Evolutionary conservation across 192 early-diverging fungal species (phyloP).

Genomic region (Umbelopsis ramanniana): DNA sequence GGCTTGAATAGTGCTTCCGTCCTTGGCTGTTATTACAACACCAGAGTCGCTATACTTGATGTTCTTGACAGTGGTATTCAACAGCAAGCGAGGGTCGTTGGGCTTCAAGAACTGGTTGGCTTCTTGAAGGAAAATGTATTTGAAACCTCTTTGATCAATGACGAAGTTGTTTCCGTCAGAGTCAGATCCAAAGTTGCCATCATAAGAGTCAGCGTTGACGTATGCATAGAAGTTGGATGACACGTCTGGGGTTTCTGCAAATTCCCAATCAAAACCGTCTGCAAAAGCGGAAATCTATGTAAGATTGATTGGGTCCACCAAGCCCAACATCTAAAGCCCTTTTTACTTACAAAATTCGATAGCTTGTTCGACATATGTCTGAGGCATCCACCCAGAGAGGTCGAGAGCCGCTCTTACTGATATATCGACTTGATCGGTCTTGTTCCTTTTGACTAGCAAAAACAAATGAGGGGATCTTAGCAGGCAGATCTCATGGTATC

Average conservation of each 20-base stretch:
- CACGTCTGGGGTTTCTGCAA: conserved; percentile 35
- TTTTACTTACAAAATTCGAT: conserved; percentile 35
- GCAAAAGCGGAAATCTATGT: too few species aligned
- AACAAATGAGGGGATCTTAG: too few species aligned
- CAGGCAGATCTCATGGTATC: too few species aligned
- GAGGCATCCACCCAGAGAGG: conserved; percentile 36
- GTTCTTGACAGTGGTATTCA: conserved; percentile 41
- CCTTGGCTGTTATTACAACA: conserved; percentile 32
- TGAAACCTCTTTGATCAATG: conserved; percentile 44
- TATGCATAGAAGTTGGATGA: conserved; percentile 35
- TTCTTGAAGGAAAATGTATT: conserved; percentile 38
- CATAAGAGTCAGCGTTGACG: conserved; percentile 29
- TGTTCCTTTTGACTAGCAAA: conserved; percentile 26
- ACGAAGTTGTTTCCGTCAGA: conserved; percentile 44
- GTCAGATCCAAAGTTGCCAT: conserved; percentile 18
- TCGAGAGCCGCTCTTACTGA: conserved; percentile 37
- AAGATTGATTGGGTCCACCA: too few species aligned
- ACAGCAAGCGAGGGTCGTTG: conserved; percentile 32
- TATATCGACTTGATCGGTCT: conserved; percentile 32
- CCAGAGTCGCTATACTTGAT: conserved; percentile 28
- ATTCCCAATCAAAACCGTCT: conserved; percentile 38
- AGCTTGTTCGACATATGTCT: conserved; percentile 33
- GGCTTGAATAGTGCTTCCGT: conserved; percentile 34
- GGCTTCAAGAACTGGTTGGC: conserved; percentile 24
- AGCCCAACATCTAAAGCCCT: too few species aligned